Base-by-base conservation (phyloP, 2,329 filamentous ascomycete genomes). In the Colletotrichum sp. region DNA sequence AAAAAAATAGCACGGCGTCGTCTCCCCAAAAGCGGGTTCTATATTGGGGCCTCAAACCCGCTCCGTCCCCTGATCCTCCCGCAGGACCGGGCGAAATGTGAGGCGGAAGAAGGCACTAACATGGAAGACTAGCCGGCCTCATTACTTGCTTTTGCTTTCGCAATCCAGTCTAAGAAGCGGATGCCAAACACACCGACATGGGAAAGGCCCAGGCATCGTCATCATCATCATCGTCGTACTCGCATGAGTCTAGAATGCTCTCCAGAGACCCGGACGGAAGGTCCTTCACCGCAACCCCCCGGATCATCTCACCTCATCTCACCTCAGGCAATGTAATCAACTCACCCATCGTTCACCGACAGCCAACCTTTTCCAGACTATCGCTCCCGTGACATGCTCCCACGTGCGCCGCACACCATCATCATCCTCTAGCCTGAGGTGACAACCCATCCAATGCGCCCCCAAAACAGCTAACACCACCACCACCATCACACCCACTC, bases 321-420 rank as follows among this genome's bases (percentile, higher is more conserved):
- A 70, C 57, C 68, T 52, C 36, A 66, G 36, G 44, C 22, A 52
- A 52, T 52, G 44, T 52, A 52, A 62, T 30, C 27, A 59, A 49
- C 8, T 27, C 34, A 12, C 25, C 52, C 22, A 30, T 57, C 30
- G 29, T 9, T 62, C 67, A 69, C 67, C 67, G 55, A 69, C 49
- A 55, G 8, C 34, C 34, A 15, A 15, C 15, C 11, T 7, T 15
- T 9, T 19, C 39, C 63, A 55, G 27, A 27, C 55, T 39, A 49
- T n/a, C n/a, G 29, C 8, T 49, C 44, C 49, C 67, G 67, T 74
- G 67, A 74, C 68, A 64, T 29, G 27, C 27, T 34, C 59, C 69
- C 73, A 76, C 70, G 73, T 73, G 73, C 64, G 57, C 64, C 52
- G 44, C 63, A 72, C 73, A 69, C 69, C 73, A 63, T 52, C 49